Evolutionary conservation across 1,284 basidiomycete species (phyloP), one percentile per base, ranked within the genome.

Genomic region (Ceratobasidium theobromae): DNA sequence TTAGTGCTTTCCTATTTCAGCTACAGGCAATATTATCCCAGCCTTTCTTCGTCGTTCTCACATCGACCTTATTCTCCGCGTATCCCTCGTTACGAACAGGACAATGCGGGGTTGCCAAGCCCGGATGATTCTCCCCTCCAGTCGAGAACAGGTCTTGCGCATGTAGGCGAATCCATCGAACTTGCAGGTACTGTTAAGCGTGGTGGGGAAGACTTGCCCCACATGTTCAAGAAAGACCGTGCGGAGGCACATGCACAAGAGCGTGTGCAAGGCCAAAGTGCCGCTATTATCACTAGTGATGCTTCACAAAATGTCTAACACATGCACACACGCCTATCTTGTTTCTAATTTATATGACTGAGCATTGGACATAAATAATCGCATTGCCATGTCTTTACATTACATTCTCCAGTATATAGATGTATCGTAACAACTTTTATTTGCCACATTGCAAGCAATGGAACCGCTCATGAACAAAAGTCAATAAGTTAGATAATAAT

Each of bases 11-110:
- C 92, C 6, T 92, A 86, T 77, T 88, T 94, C 72, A 77, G 86
- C 11, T 95, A 95, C 75, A 84, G 90, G 58, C 91, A 89, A 74
- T 91, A 91, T 76, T 92, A 87, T 72, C 89, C 87, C 16, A 77
- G 81, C 23, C 80, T 91, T 21, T 73, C 76, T 5, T 84, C 84
- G 0, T 77, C 81, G 23, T 71, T 82, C 53, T 87, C 85, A 21
- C 89, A 95, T 21, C 58, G 58, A 45, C 58, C 58, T 18, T 62
- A 62, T 21, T 62, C 58, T 23, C 58, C 58, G 2, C 58, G 58
- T 40, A 62, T 62, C 14, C 46, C 58, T 25, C 58, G 33, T 25
- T 62, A 62, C 30, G 18, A 51, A 27, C 58, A 62, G 41, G 48
- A 62, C 8, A 30, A 51, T 14, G 58, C 58, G 4, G 25, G 35